These are phyloP conservation scores for Ganoderma resinaceum DNA, from an alignment of 1,284 basidiomycete genomes.

Conservation along the genomic window DNA sequence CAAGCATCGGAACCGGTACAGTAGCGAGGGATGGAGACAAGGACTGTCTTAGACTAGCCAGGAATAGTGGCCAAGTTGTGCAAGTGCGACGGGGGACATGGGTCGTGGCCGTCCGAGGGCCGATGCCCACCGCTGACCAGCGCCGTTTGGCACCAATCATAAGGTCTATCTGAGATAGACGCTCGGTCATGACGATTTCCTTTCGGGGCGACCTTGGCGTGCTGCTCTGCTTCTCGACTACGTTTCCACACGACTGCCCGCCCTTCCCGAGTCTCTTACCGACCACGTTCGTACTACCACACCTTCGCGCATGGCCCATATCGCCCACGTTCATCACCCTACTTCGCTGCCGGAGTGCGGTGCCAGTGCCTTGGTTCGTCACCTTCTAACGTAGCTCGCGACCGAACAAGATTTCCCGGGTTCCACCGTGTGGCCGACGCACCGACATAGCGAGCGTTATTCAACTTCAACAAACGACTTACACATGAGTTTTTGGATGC, in stretches of 20 bases:
- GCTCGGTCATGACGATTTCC: neutral
- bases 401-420: neutral
- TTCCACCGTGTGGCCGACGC: neutral
- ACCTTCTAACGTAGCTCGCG: neutral
- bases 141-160: neutral
- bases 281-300: constrained; percentile 22
- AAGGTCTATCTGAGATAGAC: neutral
- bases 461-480: neutral
- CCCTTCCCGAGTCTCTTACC: neutral
- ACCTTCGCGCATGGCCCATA: neutral
- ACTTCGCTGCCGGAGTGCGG: neutral
- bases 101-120: neutral
- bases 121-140: neutral
- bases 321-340: constrained; percentile 23
- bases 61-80: neutral
- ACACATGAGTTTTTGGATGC: too few species aligned
- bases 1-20: neutral
- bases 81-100: neutral
- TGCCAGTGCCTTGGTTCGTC: neutral
- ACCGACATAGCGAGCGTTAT: neutral
- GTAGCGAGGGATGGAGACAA: neutral
- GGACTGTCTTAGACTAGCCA: neutral
- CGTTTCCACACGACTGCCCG: neutral
- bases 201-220: neutral
- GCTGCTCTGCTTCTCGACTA: neutral